Conservation (phyloP, 2,329 filamentous ascomycete species). For the Fulvia fulva region DNA sequence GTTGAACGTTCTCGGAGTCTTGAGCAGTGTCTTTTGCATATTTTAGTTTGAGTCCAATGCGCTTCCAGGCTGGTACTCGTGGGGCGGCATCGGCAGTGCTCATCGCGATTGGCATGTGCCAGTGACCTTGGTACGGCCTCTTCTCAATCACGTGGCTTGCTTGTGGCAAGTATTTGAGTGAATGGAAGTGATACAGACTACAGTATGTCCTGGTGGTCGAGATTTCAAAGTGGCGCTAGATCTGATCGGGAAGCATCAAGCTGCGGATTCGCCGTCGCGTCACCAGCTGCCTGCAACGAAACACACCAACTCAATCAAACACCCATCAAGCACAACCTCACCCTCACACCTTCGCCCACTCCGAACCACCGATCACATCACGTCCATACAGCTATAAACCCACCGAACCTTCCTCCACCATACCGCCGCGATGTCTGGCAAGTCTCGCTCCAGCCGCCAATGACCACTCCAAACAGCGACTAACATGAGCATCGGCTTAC, state of each 20-base stretch:
- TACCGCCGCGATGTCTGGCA: constrained; percentile 31
- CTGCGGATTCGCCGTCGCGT: neutral
- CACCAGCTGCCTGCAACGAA: neutral
- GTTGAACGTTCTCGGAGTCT: constrained; percentile 5
- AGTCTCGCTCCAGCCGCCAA: constrained; percentile 11
- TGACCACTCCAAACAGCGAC: constrained; percentile 17
- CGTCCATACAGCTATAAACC: neutral
- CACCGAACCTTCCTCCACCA: neutral
- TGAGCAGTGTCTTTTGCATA: constrained; percentile 40
- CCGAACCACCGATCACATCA: neutral
- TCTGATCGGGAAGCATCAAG: neutral
- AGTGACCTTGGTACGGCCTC: neutral
- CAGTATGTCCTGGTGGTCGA: neutral
- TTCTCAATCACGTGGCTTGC: neutral
- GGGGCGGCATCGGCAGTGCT: constrained; percentile 15
- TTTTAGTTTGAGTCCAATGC: constrained; percentile 58
- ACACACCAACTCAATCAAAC: neutral
- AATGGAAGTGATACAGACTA: neutral
- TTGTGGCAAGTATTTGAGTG: neutral
- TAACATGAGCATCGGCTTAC: constrained; percentile 18
- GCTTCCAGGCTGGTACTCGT: constrained; percentile 56
- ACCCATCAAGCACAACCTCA: neutral
- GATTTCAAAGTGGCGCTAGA: neutral
- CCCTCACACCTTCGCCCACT: neutral
- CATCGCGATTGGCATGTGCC: constrained; percentile 2